Evolutionary conservation across 2,329 filamentous ascomycete genomes (phyloP).

Genomic region (Penicillium thymicola): DNA sequence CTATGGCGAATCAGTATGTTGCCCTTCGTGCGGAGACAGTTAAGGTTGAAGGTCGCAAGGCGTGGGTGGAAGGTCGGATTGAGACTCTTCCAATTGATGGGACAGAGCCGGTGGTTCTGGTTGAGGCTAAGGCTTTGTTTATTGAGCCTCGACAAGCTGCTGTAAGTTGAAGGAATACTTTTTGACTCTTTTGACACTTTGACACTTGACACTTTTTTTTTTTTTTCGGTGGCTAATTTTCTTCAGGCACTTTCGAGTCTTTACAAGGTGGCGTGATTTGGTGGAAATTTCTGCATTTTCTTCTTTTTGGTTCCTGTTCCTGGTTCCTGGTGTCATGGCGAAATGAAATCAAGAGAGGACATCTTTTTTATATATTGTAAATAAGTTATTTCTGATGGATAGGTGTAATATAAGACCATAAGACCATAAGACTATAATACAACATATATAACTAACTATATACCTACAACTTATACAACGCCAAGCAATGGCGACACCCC

Average conservation of each 20-base stretch:
- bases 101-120: slow-evolving; percentile 64
- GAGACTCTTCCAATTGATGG: slow-evolving; percentile 69
- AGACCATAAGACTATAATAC: neutral
- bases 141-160: slow-evolving; percentile 81
- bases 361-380: neutral
- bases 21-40: slow-evolving; percentile 76
- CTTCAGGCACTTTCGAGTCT: slow-evolving; percentile 24
- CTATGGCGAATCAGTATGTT: slow-evolving; percentile 69
- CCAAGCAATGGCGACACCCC: slow-evolving; percentile 17
- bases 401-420: neutral
- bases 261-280: slow-evolving; percentile 23
- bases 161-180: slow-evolving; percentile 48
- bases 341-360: neutral
- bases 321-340: slow-evolving; percentile 18
- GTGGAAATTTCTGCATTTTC: slow-evolving; percentile 1
- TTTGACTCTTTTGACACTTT: neutral
- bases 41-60: slow-evolving; percentile 88
- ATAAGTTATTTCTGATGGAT: neutral
- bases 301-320: slow-evolving; percentile 9
- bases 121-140: slow-evolving; percentile 81
- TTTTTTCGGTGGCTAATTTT: neutral
- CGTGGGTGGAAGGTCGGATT: slow-evolving; percentile 84
- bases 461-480: neutral
- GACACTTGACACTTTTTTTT: no score
- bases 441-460: no score